phyloP scores from a whole-genome alignment of 805 yeast species.

The Suhomyces sp. region DNA sequence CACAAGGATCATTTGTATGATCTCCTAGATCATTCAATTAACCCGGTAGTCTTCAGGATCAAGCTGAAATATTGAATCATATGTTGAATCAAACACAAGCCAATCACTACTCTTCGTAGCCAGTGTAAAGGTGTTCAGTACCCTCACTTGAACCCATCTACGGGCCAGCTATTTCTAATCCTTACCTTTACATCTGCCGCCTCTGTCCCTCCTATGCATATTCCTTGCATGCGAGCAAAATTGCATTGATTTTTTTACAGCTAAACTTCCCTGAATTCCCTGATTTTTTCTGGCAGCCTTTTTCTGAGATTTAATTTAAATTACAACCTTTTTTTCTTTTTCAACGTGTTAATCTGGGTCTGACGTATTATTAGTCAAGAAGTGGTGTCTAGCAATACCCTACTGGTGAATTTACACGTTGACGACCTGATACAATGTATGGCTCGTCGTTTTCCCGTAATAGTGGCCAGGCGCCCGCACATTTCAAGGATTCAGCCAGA shows the following conservation, averaged over 20 bases:
- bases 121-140: too few relatives aligned
- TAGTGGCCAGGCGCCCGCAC: slow-evolving; percentile 31
- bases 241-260: background rate
- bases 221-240: background rate
- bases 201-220: background rate
- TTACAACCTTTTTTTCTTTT: background rate
- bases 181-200: background rate
- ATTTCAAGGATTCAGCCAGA: slow-evolving; percentile 42
- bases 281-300: background rate
- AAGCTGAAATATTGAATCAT: background rate
- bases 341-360: background rate
- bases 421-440: slow-evolving; percentile 20
- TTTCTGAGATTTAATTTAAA: background rate
- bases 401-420: background rate
- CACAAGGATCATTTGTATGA: slow-evolving; percentile 1
- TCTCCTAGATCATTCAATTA: background rate
- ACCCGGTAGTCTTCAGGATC: background rate
- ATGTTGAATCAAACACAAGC: background rate
- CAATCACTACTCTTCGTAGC: background rate
- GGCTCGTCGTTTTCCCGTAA: slow-evolving; percentile 28
- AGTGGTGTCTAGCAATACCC: background rate
- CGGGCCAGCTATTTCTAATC: background rate
- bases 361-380: background rate
- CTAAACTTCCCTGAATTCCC: background rate
- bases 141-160: too few relatives aligned